A percentile compares a stretch with the other conserved stretches of the same genome.
These are phyloP conservation scores for Dillenia suffruticosa DNA, from an alignment of 164 flowering plant species.

Conservation along the genomic window DNA sequence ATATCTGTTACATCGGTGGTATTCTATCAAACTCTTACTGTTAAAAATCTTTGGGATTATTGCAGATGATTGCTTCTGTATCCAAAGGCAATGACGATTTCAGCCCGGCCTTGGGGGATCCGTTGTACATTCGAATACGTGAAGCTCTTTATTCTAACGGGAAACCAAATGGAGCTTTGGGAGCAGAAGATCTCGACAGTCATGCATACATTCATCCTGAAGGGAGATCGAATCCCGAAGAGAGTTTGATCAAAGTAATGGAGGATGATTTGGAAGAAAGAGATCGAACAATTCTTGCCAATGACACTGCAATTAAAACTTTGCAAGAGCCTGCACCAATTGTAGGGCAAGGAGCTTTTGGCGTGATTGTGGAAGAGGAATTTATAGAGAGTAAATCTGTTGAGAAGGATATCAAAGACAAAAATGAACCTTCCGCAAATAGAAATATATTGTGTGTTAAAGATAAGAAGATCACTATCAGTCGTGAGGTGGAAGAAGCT, in stretches of 20 bases:
- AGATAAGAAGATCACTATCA: slow-evolving; percentile 25
- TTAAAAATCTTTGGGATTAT: not conserved
- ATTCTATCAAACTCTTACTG: no score
- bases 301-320: slow-evolving; percentile 7
- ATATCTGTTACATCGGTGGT: no score
- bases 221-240: not conserved
- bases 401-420: slow-evolving; percentile 4
- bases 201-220: slow-evolving; percentile 11
- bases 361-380: slow-evolving; percentile 62
- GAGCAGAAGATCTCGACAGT: slow-evolving; percentile 12
- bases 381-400: slow-evolving; percentile 8
- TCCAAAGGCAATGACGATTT: slow-evolving; percentile 49
- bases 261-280: slow-evolving; percentile 3
- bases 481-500: slow-evolving; percentile 70
- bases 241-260: slow-evolving; percentile 7
- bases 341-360: slow-evolving; percentile 7
- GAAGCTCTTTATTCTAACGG: slow-evolving; percentile 34
- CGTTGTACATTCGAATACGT: slow-evolving; percentile 54
- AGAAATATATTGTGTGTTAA: slow-evolving; percentile 3
- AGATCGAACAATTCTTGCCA: slow-evolving; percentile 10
- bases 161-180: slow-evolving; percentile 9
- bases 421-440: slow-evolving; percentile 3
- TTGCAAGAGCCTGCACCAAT: slow-evolving; percentile 2
- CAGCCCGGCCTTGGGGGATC: slow-evolving; percentile 46
- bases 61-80: slow-evolving; percentile 64